These are phyloP conservation scores for Evernia prunastri DNA, from an alignment of 495 filamentous ascomycete genomes.

Conservation along the genomic window DNA sequence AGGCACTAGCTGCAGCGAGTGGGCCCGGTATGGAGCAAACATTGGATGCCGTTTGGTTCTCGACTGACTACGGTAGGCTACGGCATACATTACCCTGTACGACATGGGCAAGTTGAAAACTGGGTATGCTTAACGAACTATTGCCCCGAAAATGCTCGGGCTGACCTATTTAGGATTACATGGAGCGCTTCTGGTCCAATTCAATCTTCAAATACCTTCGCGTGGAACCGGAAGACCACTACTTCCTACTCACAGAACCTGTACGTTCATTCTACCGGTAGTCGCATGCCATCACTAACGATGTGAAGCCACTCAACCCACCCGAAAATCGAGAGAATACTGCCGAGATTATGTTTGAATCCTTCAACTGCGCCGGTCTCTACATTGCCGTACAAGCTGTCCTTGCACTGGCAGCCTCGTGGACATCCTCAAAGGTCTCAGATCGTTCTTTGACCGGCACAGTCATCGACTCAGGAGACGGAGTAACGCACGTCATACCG, in stretches of 20 bases:
- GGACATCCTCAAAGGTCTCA: slow-evolving; percentile 96
- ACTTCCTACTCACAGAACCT: slow-evolving; percentile 95
- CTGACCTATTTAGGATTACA: slow-evolving; percentile 64
- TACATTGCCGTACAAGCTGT: slow-evolving; percentile 99
- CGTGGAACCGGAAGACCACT: slow-evolving; percentile 96
- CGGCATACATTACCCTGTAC: slow-evolving; percentile 91
- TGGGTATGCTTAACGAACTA: slow-evolving; percentile 53
- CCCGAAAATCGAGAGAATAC: slow-evolving; percentile 99
- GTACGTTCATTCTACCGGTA: slow-evolving; percentile 43
- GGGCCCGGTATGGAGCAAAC: slow-evolving; percentile 60
- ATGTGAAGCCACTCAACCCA: slow-evolving; percentile 79
- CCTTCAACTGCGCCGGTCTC: slow-evolving; percentile 97
- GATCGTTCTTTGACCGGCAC: slow-evolving; percentile 97
- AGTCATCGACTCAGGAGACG: slow-evolving; percentile 94
- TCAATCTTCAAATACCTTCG: slow-evolving; percentile 99
- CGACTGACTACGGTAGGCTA: slow-evolving; percentile 56
- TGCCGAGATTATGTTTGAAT: slow-evolving; percentile 99
- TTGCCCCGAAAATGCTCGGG: slow-evolving; percentile 14
- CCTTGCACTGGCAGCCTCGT: slow-evolving; percentile 90
- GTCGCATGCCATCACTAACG: not conserved
- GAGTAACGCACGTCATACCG: slow-evolving; percentile 97
- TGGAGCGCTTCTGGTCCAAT: slow-evolving; percentile 99
- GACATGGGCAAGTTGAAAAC: slow-evolving; percentile 96
- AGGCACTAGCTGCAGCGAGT: slow-evolving; percentile 74
- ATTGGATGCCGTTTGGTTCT: too few species aligned